Conservation (phyloP, 2,329 filamentous ascomycete species). For the Nemania sp. region DNA sequence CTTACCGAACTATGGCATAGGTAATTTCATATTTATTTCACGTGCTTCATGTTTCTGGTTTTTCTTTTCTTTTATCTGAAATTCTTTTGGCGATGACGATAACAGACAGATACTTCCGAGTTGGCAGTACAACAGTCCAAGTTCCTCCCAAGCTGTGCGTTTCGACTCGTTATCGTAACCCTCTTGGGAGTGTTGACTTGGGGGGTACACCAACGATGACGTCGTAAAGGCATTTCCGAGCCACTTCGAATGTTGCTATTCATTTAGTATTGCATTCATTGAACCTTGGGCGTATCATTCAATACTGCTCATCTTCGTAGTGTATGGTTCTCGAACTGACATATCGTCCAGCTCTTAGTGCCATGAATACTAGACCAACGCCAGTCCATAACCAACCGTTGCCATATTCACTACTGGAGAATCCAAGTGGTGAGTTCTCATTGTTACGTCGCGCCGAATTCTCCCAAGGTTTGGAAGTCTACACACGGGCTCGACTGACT, state of each 20-base stretch:
- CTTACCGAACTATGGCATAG: constrained; percentile 16
- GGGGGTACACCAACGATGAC: constrained; percentile 49
- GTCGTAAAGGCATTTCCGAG: constrained; percentile 71
- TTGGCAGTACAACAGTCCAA: constrained; percentile 37
- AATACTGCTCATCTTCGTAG: too few species aligned
- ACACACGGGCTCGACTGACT: too few species aligned
- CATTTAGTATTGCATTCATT: neutral
- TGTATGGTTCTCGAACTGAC: neutral
- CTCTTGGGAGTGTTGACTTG: constrained; percentile 41
- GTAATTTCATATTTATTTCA: neutral
- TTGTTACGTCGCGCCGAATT: too few species aligned
- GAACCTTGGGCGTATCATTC: too few species aligned
- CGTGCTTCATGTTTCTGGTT: neutral
- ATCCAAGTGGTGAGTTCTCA: neutral
- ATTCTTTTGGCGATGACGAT: constrained; percentile 65
- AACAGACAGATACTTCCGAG: constrained; percentile 75
- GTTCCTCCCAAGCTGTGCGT: constrained; percentile 48
- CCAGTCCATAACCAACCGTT: too few species aligned
- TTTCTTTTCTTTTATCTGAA: neutral
- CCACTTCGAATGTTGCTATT: constrained; percentile 35
- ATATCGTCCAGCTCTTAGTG: neutral
- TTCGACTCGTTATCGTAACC: constrained; percentile 54
- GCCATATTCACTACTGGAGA: neutral
- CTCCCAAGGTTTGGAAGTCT: too few species aligned
- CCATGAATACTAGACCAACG: neutral